Evolutionary conservation across 1,284 basidiomycete genomes (phyloP).

Genomic region (Trichosporon sp.): DNA sequence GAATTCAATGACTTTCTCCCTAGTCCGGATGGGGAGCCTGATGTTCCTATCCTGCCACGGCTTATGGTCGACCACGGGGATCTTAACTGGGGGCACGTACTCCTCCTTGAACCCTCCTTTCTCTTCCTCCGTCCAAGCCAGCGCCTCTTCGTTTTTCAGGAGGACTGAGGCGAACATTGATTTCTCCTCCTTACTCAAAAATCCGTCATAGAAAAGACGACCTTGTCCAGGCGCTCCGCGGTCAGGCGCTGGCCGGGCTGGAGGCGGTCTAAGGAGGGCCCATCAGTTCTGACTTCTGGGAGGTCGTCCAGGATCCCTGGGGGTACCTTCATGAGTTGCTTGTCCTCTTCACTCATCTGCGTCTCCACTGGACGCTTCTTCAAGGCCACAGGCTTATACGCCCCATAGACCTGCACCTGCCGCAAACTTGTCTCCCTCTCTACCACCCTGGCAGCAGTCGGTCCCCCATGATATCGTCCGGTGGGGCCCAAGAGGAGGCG

Average conservation of each 20-base stretch:
- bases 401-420: not conserved
- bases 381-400: constrained; percentile 10
- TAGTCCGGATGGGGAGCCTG: not conserved
- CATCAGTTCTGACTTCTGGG: not conserved
- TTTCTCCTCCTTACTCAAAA: constrained; percentile 1
- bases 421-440: not conserved
- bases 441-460: too few species aligned
- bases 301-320: not conserved
- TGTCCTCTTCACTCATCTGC: constrained; percentile 1
- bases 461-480: too few species aligned
- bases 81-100: not conserved
- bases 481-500: too few species aligned
- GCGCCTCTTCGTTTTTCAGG: not conserved
- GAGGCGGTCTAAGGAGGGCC: not conserved
- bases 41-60: constrained; percentile 7
- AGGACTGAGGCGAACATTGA: not conserved
- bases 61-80: not conserved
- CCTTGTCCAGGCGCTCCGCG: not conserved
- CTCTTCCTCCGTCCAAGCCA: constrained; percentile 7
- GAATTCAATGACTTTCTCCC: constrained; percentile 2
- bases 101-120: constrained; percentile 2
- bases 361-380: constrained; percentile 14
- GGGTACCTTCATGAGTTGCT: not conserved
- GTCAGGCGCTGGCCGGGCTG: not conserved
- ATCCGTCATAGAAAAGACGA: not conserved